Evolutionary conservation across 495 filamentous ascomycete genomes (phyloP).

Genomic region (Oidiodendron maius): DNA sequence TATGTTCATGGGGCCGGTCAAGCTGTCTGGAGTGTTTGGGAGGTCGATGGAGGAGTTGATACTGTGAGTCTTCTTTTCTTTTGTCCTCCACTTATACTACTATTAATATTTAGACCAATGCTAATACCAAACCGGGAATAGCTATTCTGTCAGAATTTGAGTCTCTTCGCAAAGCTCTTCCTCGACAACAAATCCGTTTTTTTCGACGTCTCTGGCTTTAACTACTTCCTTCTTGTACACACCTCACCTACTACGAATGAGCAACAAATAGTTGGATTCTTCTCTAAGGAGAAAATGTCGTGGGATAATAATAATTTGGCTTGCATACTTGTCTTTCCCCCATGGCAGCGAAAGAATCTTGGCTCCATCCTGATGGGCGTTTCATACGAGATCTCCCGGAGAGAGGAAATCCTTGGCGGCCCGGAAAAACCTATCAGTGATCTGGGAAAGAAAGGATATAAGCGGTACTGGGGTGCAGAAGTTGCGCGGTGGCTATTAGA

Average conservation of each 20-base stretch:
- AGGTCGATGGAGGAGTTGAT: slow-evolving; percentile 84
- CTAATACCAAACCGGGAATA: slow-evolving; percentile 27
- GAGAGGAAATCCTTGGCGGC: slow-evolving; percentile 80
- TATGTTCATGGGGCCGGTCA: slow-evolving; percentile 50
- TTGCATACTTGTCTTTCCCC: slow-evolving; percentile 94
- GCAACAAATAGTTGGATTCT: slow-evolving; percentile 75
- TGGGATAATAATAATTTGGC: slow-evolving; percentile 99
- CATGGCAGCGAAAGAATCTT: slow-evolving; percentile 85
- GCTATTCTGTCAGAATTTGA: slow-evolving; percentile 92
- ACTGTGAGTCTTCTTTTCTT: slow-evolving; percentile 42
- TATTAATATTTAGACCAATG: slow-evolving; percentile 2
- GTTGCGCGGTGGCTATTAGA: slow-evolving; percentile 61
- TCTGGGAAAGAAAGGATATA: slow-evolving; percentile 73
- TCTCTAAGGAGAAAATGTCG: slow-evolving; percentile 95
- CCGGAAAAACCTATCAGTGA: slow-evolving; percentile 91
- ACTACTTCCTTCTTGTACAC: slow-evolving; percentile 84
- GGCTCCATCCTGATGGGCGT: slow-evolving; percentile 88
- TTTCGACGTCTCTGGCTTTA: slow-evolving; percentile 91
- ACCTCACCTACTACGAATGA: slow-evolving; percentile 31
- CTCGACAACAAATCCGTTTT: slow-evolving; percentile 98
- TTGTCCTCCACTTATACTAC: background rate
- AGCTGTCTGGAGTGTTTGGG: slow-evolving; percentile 69
- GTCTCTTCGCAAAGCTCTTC: slow-evolving; percentile 95
- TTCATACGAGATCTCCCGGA: slow-evolving; percentile 84
- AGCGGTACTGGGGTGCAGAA: slow-evolving; percentile 76